A percentile compares a stretch with the other conserved stretches of the same genome.
These are phyloP conservation scores for Fusarium sp. DNA, from an alignment of 2,329 filamentous ascomycete genomes.

Conservation along the genomic window DNA sequence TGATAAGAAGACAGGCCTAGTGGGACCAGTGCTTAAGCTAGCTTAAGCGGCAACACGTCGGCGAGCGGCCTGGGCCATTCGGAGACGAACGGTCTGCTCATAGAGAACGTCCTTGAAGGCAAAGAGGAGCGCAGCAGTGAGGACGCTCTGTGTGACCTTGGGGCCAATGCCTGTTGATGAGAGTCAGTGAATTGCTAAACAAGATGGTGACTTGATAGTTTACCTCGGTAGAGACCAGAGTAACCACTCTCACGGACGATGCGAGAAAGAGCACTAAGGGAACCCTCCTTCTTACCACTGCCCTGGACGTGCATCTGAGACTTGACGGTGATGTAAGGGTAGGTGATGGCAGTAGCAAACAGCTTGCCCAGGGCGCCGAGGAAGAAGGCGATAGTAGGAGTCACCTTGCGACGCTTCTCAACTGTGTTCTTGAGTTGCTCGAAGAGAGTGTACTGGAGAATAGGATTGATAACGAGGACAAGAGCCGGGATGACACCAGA, in stretches of 20 bases:
- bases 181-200: conserved; percentile 2
- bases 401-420: conserved; percentile 77
- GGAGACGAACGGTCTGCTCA: conserved; percentile 76
- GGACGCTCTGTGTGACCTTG: conserved; percentile 95
- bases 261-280: conserved; percentile 77
- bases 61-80: conserved; percentile 54
- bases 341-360: conserved; percentile 91
- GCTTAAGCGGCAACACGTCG: conserved; percentile 49
- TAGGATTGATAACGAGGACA: conserved; percentile 96
- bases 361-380: conserved; percentile 94
- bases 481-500: conserved; percentile 91
- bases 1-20: conserved; percentile 1
- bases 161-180: conserved; percentile 79
- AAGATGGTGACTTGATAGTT: conserved; percentile 43
- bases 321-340: conserved; percentile 99
- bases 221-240: conserved; percentile 89
- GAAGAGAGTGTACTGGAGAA: conserved; percentile 97
- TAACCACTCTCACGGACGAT: conserved; percentile 93
- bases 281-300: conserved; percentile 79
- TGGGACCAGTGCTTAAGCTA: conserved; percentile 3
- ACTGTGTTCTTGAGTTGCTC: conserved; percentile 95
- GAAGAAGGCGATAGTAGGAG: conserved; percentile 86
- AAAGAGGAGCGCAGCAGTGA: conserved; percentile 95
- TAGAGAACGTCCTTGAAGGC: conserved; percentile 98
- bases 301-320: conserved; percentile 94